A percentile compares a stretch with the other conserved stretches of the same genome.
phyloP scores from a whole-genome alignment of 177 flowering plant species.

The Vitis hybrid region DNA sequence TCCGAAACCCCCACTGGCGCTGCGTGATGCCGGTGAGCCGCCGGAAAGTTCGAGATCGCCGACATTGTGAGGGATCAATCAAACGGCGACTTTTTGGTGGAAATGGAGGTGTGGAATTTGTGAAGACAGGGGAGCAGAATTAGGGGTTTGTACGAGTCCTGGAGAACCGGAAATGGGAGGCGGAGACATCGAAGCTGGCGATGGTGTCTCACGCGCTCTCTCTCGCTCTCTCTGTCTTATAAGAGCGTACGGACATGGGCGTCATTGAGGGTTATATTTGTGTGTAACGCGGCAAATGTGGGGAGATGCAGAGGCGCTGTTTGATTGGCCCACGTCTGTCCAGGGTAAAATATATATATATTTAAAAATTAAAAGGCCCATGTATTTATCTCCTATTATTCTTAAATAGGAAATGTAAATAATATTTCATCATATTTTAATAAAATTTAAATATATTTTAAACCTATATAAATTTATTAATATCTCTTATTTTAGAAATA shows the following conservation, averaged over 20 bases:
- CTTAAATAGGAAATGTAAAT: too few species aligned
- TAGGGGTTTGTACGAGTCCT: background rate
- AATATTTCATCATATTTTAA: too few species aligned
- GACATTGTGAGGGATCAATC: conserved; percentile 12
- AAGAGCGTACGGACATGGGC: background rate
- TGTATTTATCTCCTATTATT: too few species aligned
- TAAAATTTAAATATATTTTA: too few species aligned
- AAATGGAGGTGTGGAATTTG: background rate
- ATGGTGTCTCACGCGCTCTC: background rate
- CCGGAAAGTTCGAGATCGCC: conserved; percentile 16
- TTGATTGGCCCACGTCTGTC: too few species aligned
- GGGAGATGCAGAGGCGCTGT: too few species aligned
- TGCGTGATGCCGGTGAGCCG: background rate
- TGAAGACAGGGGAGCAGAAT: background rate
- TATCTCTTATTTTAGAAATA: too few species aligned
- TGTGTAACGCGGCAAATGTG: too few species aligned
- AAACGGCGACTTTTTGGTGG: background rate
- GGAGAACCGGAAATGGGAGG: conserved; percentile 1
- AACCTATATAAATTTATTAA: too few species aligned
- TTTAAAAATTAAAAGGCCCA: too few species aligned
- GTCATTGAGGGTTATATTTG: background rate
- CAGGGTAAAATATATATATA: too few species aligned
- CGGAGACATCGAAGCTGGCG: conserved; percentile 25
- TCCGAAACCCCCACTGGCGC: conserved; percentile 1
- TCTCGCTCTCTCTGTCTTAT: too few species aligned